Evolutionary conservation across 2,329 filamentous ascomycete species (phyloP).

Genomic region (Leptosphaerulina australis): DNA sequence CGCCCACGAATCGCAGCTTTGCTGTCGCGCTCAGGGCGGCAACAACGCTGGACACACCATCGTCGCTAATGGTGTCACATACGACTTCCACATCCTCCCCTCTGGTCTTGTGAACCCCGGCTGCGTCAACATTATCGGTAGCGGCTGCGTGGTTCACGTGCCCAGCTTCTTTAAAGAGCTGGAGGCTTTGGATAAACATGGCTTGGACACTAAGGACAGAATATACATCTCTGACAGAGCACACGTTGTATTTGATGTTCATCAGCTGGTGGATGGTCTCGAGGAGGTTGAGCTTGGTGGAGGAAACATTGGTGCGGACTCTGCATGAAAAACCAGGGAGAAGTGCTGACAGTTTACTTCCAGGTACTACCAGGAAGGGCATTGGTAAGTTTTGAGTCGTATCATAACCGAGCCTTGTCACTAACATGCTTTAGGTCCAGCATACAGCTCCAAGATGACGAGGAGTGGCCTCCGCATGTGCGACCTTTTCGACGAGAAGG

Average conservation of each 20-base stretch:
- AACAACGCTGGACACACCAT: conserved; percentile 62
- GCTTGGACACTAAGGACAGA: conserved; percentile 62
- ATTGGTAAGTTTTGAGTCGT: conserved; percentile 46
- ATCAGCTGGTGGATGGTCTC: conserved; percentile 71
- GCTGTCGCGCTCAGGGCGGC: conserved; percentile 64
- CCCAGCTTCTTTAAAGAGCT: conserved; percentile 71
- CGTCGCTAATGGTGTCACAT: conserved; percentile 55
- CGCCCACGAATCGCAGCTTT: conserved; percentile 59
- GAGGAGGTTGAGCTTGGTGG: conserved; percentile 63
- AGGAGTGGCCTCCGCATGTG: conserved; percentile 69
- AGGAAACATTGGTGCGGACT: conserved; percentile 48
- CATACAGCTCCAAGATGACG: conserved; percentile 67
- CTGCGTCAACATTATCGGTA: conserved; percentile 73
- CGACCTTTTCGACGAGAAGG: conserved; percentile 70
- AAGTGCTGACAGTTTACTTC: conserved; percentile 38
- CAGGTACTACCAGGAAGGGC: conserved; percentile 59
- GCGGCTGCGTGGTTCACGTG: conserved; percentile 71
- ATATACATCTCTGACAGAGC: conserved; percentile 69
- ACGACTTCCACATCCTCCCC: conserved; percentile 51
- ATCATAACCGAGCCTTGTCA: not conserved
- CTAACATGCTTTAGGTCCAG: conserved; percentile 51
- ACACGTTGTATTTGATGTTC: conserved; percentile 69
- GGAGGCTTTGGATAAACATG: conserved; percentile 64
- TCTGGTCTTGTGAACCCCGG: conserved; percentile 74
- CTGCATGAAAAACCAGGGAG: conserved; percentile 17